Percentiles rank a stretch among this genome's conserved stretches.
Evolutionary conservation across 352 stramenopile genomes (phyloP).

Genomic region (Poterioochromonas sp.): DNA sequence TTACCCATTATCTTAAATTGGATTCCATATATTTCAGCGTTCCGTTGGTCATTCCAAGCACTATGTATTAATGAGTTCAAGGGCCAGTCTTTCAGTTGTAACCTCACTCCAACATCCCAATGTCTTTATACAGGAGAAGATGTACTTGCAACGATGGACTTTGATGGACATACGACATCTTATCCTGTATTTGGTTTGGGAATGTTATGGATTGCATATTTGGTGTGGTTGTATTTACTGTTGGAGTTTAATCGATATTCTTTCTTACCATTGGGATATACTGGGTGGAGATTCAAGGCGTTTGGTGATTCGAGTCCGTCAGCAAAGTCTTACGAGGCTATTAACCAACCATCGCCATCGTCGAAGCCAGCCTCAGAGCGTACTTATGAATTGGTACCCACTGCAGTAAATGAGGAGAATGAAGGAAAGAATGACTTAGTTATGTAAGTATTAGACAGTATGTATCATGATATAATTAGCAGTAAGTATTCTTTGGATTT

Average conservation of each 20-base stretch:
- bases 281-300: too few species aligned
- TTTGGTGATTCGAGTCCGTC: too few species aligned
- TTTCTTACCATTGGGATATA: background rate
- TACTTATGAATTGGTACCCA: too few species aligned
- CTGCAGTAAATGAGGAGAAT: too few species aligned
- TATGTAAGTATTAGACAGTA: too few species aligned
- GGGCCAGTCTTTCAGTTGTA: background rate
- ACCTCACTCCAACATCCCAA: background rate
- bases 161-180: background rate
- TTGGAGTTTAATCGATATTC: background rate
- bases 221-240: background rate
- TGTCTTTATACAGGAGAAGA: background rate
- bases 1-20: background rate
- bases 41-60: background rate
- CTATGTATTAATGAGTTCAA: conserved; percentile 15
- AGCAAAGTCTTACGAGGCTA: too few species aligned
- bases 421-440: too few species aligned
- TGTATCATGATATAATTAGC: too few species aligned
- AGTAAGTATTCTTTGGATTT: too few species aligned
- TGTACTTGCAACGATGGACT: background rate
- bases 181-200: background rate
- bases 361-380: too few species aligned
- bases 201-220: background rate
- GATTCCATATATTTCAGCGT: conserved; percentile 5
- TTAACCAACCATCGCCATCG: too few species aligned